Conservation (phyloP, 495 filamentous ascomycete species). For the Neurospora terricola region DNA sequence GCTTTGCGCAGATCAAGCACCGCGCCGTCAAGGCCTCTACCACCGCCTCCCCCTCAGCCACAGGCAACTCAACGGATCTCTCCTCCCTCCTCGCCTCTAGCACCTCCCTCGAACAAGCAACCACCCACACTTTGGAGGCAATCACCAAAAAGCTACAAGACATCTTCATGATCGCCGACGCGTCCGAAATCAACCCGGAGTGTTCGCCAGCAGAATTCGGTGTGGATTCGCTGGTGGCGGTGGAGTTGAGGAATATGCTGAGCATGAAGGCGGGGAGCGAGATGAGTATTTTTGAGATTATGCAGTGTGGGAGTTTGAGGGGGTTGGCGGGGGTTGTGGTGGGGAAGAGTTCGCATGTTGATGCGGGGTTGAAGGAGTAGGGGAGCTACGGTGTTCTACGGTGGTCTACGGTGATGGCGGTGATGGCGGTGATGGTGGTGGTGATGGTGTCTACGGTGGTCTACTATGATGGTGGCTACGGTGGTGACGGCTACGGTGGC, state of each 20-base stretch:
- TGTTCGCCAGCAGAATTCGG: conserved; percentile 26
- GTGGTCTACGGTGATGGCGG: neutral
- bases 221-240: conserved; percentile 39
- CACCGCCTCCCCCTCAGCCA: no score
- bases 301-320: conserved; percentile 26
- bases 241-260: conserved; percentile 39
- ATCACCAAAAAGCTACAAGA: conserved; percentile 22
- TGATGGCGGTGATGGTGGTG: no score
- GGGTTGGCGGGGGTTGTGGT: conserved; percentile 17
- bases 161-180: conserved; percentile 26
- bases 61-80: no score
- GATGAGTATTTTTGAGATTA: conserved; percentile 33
- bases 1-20: conserved; percentile 12
- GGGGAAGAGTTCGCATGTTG: conserved; percentile 10
- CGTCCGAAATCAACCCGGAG: conserved; percentile 14
- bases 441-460: neutral
- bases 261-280: conserved; percentile 22
- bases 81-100: no score
- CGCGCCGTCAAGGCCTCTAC: neutral
- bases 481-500: neutral
- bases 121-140: neutral
- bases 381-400: no score
- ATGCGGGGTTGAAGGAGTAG: neutral
- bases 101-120: conserved; percentile 10
- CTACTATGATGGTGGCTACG: neutral